Evolutionary conservation across 805 yeast genomes (phyloP), one percentile per base, ranked within the genome.

Genomic region (Wickerhamomyces xylosicus): DNA sequence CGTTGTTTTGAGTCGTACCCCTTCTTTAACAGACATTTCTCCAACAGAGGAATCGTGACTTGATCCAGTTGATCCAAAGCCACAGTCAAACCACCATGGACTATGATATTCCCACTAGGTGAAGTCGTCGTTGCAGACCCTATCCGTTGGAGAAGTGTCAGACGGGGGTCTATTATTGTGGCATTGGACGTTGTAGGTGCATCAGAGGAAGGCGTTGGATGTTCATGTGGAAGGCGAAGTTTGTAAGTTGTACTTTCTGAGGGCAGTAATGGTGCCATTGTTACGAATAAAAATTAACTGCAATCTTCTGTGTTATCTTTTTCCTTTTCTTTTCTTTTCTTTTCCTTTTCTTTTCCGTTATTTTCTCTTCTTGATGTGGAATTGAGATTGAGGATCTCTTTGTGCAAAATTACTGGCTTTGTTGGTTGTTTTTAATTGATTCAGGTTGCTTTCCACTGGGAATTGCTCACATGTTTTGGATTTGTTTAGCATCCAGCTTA

Each of bases 61-160:
- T 17, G 15, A 1, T 36, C 34, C 7, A 52, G n/a, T n/a, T n/a
- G 41, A 13, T 45, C 45, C 15, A 82, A 50, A 1, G 80, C 82
- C 9, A 77, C 56, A 0, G 77, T 71, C 15, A 79, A 58, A 0
- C 92, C 92, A n/a, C 89, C 90, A 53, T 65, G 74, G 0, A 74
- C 77, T 22, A 77, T 69, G 2, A 82, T 64, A 37, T 76, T 63
- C 5, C 89, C 80, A 47, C 77, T 71, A 29, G 70, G 64, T 19
- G 77, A 63, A 1, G 70, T 61, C 2, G 77, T 60, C 0, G 85
- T 74, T 2, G 85, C 73, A n/a, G n/a, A n/a, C 14, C 92, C 92
- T 1, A 86, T 77, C 41, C 90, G 64, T 35, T n/a, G n/a, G n/a
- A n/a, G n/a, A n/a, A n/a, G 71, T 71, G 39, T 74, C 75, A 43